Evolutionary conservation across 176 grass and related monocot species (phyloP).

Genomic region (Panicum miliaceum): DNA sequence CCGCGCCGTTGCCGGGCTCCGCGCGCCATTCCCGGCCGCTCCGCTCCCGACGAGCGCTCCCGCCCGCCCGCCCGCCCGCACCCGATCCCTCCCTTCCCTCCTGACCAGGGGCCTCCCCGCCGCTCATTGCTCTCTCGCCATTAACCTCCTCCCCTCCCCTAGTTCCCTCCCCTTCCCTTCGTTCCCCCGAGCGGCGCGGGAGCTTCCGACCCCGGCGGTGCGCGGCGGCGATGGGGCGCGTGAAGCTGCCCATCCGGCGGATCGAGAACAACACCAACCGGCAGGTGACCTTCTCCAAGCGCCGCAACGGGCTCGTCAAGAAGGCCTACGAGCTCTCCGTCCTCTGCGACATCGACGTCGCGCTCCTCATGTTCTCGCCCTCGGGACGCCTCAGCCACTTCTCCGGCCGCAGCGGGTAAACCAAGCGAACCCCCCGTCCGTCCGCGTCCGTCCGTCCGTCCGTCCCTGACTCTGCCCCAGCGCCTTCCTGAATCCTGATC

Average conservation of each 20-base stretch:
- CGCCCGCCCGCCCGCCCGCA: slow-evolving; percentile 6
- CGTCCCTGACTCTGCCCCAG: too few species aligned
- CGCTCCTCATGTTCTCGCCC: slow-evolving; percentile 85
- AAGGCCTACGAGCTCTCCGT: slow-evolving; percentile 84
- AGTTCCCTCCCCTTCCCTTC: too few species aligned
- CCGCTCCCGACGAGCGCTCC: slow-evolving; percentile 42
- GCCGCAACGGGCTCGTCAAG: slow-evolving; percentile 82
- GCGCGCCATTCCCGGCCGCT: slow-evolving; percentile 12
- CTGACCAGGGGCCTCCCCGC: not conserved
- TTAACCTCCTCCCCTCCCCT: too few species aligned
- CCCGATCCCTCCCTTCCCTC: not conserved
- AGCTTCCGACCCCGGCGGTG: too few species aligned
- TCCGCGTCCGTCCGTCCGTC: too few species aligned
- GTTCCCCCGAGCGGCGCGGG: too few species aligned
- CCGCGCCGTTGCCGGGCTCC: not conserved
- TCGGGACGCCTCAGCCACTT: slow-evolving; percentile 65
- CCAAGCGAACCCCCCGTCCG: too few species aligned
- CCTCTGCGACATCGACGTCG: slow-evolving; percentile 78
- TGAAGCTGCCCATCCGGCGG: slow-evolving; percentile 70
- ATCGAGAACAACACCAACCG: slow-evolving; percentile 68
- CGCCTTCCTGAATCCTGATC: slow-evolving; percentile 6
- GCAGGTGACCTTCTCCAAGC: slow-evolving; percentile 88
- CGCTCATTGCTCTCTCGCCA: too few species aligned
- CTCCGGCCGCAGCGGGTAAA: slow-evolving; percentile 50
- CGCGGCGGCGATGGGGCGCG: slow-evolving; percentile 54